A percentile compares a stretch with the other conserved stretches of the same genome.
These are phyloP conservation scores for Fusarium sp. DNA, from an alignment of 2,329 filamentous ascomycete genomes.

Conservation along the genomic window DNA sequence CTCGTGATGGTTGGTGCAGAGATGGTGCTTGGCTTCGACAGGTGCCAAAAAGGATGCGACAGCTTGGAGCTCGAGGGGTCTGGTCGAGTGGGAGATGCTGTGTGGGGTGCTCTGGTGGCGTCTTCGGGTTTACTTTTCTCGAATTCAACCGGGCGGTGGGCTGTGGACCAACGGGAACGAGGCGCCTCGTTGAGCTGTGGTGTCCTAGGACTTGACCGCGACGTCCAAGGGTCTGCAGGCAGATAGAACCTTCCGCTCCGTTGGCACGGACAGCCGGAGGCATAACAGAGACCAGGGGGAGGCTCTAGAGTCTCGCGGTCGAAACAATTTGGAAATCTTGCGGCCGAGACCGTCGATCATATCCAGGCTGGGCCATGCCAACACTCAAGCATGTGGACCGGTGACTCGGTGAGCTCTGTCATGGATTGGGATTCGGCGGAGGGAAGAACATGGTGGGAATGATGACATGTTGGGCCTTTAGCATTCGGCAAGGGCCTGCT, in stretches of 20 bases:
- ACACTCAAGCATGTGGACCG: conserved; percentile 24
- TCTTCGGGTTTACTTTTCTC: conserved; percentile 3
- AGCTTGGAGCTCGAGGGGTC: conserved; percentile 6
- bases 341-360: conserved; percentile 33
- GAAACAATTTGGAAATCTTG: conserved; percentile 7
- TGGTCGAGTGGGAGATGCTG: background rate
- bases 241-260: conserved; percentile 4
- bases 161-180: conserved; percentile 23
- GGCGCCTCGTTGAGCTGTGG: conserved; percentile 23
- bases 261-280: conserved; percentile 3
- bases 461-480: conserved; percentile 8
- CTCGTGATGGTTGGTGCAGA: conserved; percentile 23
- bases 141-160: conserved; percentile 19
- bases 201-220: conserved; percentile 26
- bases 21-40: conserved; percentile 2
- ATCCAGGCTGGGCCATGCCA: conserved; percentile 28
- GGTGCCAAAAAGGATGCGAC: background rate
- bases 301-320: conserved; percentile 14
- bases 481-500: conserved; percentile 8
- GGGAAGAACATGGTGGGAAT: conserved; percentile 9
- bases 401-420: conserved; percentile 30
- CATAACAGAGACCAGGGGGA: conserved; percentile 11
- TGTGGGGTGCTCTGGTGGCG: conserved; percentile 2
- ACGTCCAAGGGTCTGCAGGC: conserved; percentile 2
- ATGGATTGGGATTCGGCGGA: conserved; percentile 11